Percentiles rank a stretch among this genome's conserved stretches.
phyloP scores from a whole-genome alignment of 2,329 filamentous ascomycete species.

The Cladophialophora carrionii region DNA sequence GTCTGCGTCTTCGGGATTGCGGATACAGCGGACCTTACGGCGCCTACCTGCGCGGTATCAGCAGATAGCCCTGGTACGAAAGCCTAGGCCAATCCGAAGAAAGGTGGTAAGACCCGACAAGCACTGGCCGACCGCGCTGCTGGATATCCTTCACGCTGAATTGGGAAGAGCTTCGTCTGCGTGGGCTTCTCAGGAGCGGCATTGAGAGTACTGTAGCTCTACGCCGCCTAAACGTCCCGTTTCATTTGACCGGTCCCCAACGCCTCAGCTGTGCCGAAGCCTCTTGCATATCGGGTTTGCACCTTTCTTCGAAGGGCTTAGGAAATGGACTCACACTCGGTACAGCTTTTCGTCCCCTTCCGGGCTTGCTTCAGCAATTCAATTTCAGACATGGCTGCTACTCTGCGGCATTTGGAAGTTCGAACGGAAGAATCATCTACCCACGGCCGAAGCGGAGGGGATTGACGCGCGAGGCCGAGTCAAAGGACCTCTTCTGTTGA shows the following conservation, averaged over 20 bases:
- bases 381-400: constrained; percentile 14
- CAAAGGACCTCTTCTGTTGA: neutral
- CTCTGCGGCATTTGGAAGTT: neutral
- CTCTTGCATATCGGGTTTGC: neutral
- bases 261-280: neutral
- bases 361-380: constrained; percentile 14
- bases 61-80: neutral
- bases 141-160: neutral
- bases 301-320: neutral
- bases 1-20: constrained; percentile 20
- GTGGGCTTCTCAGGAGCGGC: neutral
- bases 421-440: neutral
- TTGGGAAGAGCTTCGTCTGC: neutral
- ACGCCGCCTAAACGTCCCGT: neutral
- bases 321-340: constrained; percentile 25
- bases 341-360: constrained; percentile 29
- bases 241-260: neutral
- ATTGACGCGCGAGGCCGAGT: neutral
- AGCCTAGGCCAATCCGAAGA: neutral
- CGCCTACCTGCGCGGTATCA: constrained; percentile 28
- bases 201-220: neutral
- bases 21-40: constrained; percentile 30
- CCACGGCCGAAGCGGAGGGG: neutral
- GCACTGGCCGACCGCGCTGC: too few species aligned
- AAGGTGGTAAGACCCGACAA: neutral